A percentile compares a stretch with the other conserved stretches of the same genome.
phyloP scores from a whole-genome alignment of 257 asterid genomes.

The Solanum megistacrolobum region DNA sequence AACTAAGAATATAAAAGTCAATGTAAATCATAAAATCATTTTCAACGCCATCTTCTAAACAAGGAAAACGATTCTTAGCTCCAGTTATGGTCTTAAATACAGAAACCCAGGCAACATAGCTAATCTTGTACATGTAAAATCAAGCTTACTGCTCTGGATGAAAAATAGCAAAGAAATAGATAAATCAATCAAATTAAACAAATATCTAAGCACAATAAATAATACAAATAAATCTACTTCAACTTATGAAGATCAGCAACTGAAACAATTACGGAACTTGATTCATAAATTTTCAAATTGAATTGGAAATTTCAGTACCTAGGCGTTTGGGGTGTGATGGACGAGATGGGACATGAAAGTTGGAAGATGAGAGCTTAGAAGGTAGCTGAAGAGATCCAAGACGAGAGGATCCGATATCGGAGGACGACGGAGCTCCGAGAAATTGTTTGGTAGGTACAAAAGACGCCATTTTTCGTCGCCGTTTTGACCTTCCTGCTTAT shows the following conservation, averaged over 20 bases:
- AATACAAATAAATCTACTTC: neutral
- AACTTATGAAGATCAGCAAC: neutral
- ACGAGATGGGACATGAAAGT: conserved; percentile 44
- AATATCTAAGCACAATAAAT: neutral
- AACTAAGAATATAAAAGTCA: neutral
- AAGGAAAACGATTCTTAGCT: neutral
- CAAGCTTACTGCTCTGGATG: neutral
- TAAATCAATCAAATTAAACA: neutral
- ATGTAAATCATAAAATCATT: neutral
- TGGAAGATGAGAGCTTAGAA: conserved; percentile 23
- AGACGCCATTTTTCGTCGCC: conserved; percentile 36
- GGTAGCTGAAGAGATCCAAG: conserved; percentile 51
- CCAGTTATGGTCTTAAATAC: neutral
- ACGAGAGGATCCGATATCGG: conserved; percentile 27
- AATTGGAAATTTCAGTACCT: conserved; percentile 18
- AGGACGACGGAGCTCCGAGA: conserved; percentile 44
- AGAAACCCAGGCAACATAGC: neutral
- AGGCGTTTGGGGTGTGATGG: conserved; percentile 50
- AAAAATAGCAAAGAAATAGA: neutral
- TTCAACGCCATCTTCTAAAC: neutral
- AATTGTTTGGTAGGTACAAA: conserved; percentile 48
- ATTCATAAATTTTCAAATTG: neutral
- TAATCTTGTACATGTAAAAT: neutral
- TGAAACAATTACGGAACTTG: neutral
- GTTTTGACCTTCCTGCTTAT: neutral